Base-by-base conservation (phyloP, 1,139 yeast genomes). In the Eremothecium cymbalariae region DNA sequence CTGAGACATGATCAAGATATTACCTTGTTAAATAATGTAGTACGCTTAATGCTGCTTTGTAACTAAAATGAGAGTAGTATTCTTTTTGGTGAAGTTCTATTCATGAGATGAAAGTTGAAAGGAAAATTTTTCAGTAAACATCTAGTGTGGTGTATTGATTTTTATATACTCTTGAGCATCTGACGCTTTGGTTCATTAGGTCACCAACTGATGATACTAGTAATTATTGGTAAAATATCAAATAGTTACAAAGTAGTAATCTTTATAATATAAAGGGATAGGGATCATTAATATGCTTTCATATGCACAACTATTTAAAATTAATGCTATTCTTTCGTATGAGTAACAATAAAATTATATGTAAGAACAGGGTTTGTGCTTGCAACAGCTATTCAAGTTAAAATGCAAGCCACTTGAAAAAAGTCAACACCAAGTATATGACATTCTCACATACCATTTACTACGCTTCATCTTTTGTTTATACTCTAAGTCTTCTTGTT, bases 401-500 rank as follows among this genome's bases (percentile, higher is more conserved):
- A 13, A 11, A 11, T 13, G 24, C 12, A 5, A 21, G n/a, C 8
- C 12, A 18, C 16, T 17, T 11, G 11, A 18, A n/a, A 16, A 12
- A 15, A 11, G 9, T 53, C 50, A 73, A 50, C 79, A 73, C 73
- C 74, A 70, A 59, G 69, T 68, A 37, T 56, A 50, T 46, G 53
- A 62, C 8, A 53, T 33, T 45, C 68, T 64, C 42, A 45, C 44
- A 48, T 50, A 57, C 49, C 63, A 41, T 23, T 66, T 57, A 39
- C 62, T 48, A 44, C 57, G 44, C 48, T 53, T 47, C 53, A 49
- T 18, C 51, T 55, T 44, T 23, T 62, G 72, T 43, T 55, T 59
- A 46, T 72, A 74, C 51, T 68, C 74, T 27, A 60, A 64, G 33
- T 68, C 63, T 51, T 73, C 80, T 44, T 65, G 73, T 45, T 56